Evolutionary conservation across 257 asterid genomes (phyloP), one percentile per base, ranked within the genome.

Genomic region (Fraxinus americana): DNA sequence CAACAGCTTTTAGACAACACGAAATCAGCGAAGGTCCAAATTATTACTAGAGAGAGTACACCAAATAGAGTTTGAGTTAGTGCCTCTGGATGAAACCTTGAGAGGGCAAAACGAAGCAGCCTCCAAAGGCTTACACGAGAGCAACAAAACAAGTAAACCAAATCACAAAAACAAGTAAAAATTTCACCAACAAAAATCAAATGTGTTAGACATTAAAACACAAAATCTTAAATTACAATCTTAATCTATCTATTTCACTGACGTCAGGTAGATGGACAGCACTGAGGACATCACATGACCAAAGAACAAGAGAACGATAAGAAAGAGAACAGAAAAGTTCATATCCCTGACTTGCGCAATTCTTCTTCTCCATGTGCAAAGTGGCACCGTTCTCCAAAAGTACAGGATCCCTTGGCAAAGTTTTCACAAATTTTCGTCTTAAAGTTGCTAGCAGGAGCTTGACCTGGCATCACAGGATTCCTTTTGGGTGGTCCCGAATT

Each of bases 341-440:
- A 87, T 8, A 81, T 54, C 43, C 84, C 89, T 1, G 89, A 67
- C 78, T 59, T 83, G 36, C 97, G 96, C 84, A 92, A 57, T 79
- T 92, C 94, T 78, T 92, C 93, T 13, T 77, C 91, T 75, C 96
- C 97, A 43, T 92, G 97, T 1, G 97, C 97, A 73, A 92, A 92
- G 82, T 92, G 96, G 80, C 97, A 92, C 88, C 87, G 86, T 0
- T 90, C 93, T 57, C 94, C 97, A 73, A 92, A 92, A 32, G 96
- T 88, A 77, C 94, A 90, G 9, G 90, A 71, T 41, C 94, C 91
- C 76, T 91, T 90, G 16, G 83, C 45, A 70, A 92, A 92, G 77
- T 90, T 92, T 78, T 92, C 97, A 74, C 96, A 90, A 2, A 90
- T 75, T 65, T 92, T 92, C 0, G 97, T 92, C 78, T 92, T 92